Conservation (phyloP, 2,329 filamentous ascomycete genomes). For the Ophiostoma novo-ulmi region DNA sequence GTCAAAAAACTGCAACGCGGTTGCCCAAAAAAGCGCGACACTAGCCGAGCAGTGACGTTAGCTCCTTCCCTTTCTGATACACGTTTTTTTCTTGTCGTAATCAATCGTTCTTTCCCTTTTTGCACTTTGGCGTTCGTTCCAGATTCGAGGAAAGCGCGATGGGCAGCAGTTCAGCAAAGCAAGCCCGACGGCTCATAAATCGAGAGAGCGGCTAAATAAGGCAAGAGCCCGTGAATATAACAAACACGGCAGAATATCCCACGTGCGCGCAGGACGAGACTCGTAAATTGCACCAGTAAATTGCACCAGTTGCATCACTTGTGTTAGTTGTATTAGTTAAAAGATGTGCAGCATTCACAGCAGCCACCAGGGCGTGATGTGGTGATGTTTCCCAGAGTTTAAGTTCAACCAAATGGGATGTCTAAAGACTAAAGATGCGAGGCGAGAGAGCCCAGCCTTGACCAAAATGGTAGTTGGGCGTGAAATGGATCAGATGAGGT, state of each 20-base stretch:
- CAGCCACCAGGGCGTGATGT: neutral
- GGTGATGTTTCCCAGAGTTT: neutral
- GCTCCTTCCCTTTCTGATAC: slow-evolving; percentile 4
- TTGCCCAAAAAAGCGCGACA: neutral
- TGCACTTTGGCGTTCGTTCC: neutral
- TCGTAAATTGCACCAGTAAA: neutral
- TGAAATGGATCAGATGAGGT: slow-evolving; percentile 1
- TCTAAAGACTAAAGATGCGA: neutral
- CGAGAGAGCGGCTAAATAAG: neutral
- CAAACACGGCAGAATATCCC: neutral
- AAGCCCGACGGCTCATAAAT: neutral
- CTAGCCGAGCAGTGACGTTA: neutral
- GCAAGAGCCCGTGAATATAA: neutral
- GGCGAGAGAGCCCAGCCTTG: neutral
- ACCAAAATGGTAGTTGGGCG: neutral
- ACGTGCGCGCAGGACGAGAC: neutral
- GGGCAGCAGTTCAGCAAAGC: neutral
- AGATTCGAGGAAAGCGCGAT: neutral
- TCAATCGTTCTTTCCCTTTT: neutral
- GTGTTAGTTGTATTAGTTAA: neutral
- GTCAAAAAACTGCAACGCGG: neutral
- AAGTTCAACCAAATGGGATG: neutral
- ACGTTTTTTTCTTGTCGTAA: neutral
- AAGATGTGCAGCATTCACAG: neutral
- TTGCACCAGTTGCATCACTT: neutral